These are phyloP conservation scores for Sphaerostilbella broomeana DNA, from an alignment of 2,329 filamentous ascomycete genomes.

Conservation along the genomic window DNA sequence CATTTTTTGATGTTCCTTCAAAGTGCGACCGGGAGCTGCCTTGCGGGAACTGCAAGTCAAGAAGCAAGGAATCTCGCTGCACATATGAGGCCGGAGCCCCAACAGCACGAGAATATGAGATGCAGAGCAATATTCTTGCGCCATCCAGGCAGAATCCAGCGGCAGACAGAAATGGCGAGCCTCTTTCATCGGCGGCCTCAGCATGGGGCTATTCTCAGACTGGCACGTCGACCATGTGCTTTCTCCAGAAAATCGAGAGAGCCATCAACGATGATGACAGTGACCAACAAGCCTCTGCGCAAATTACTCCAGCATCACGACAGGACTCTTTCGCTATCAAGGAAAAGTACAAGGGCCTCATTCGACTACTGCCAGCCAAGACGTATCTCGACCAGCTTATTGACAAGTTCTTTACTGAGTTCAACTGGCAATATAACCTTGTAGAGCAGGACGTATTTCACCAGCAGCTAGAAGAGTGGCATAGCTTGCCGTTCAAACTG, in stretches of 20 bases:
- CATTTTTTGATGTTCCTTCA: not conserved
- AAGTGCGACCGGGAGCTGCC: conserved; percentile 55
- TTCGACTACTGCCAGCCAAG: conserved; percentile 51
- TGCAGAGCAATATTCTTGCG: conserved; percentile 5
- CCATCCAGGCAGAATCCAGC: not conserved
- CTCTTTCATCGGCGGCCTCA: conserved; percentile 36
- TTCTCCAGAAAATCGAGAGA: conserved; percentile 49
- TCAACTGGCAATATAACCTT: conserved; percentile 54
- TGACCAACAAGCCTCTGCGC: conserved; percentile 15
- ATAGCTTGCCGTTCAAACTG: conserved; percentile 44
- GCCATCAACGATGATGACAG: conserved; percentile 27
- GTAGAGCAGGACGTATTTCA: conserved; percentile 49
- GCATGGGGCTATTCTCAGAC: conserved; percentile 50
- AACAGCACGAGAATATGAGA: conserved; percentile 30
- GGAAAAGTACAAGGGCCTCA: conserved; percentile 52
- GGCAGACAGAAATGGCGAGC: conserved; percentile 19
- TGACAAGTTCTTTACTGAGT: conserved; percentile 47
- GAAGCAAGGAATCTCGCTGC: conserved; percentile 50
- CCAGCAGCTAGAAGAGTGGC: conserved; percentile 48
- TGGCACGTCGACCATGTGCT: conserved; percentile 46
- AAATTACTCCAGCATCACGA: conserved; percentile 13
- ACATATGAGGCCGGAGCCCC: conserved; percentile 49
- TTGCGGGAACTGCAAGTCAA: conserved; percentile 52
- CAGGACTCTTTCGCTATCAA: conserved; percentile 34
- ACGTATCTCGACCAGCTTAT: conserved; percentile 49